Conservation (phyloP, 371 early-diverging fungal species). For the Mucor circinelloides region DNA sequence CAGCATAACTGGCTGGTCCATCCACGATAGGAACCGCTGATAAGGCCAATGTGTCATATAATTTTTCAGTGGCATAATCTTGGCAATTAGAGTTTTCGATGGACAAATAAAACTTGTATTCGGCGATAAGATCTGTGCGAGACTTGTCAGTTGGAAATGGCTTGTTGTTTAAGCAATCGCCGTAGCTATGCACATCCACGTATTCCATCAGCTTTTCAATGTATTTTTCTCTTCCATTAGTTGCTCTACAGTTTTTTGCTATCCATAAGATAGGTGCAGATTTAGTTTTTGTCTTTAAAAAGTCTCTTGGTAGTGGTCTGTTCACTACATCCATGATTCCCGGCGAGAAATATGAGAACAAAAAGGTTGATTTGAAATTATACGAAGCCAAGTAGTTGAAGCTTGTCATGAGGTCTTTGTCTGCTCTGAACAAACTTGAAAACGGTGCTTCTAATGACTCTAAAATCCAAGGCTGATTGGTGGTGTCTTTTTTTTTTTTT, state of each 20-base stretch:
- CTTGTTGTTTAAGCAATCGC: conserved; percentile 35
- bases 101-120: conserved; percentile 48
- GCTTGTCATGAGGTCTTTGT: conserved; percentile 22
- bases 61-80: conserved; percentile 46
- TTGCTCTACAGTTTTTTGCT: conserved; percentile 39
- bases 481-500: conserved; percentile 12
- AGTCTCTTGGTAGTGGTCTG: conserved; percentile 37
- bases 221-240: conserved; percentile 40
- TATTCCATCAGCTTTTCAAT: conserved; percentile 40
- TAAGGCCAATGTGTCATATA: conserved; percentile 36
- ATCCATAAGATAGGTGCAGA: conserved; percentile 44
- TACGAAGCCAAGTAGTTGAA: conserved; percentile 46
- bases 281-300: conserved; percentile 33
- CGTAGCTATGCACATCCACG: conserved; percentile 39
- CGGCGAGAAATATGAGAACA: conserved; percentile 40
- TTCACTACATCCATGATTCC: conserved; percentile 36
- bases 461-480: conserved; percentile 41
- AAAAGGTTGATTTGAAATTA: conserved; percentile 33
- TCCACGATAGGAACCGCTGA: conserved; percentile 34
- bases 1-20: conserved; percentile 37
- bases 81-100: conserved; percentile 49
- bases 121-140: conserved; percentile 25
- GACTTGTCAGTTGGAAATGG: conserved; percentile 36
- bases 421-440: conserved; percentile 31
- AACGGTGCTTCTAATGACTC: conserved; percentile 42